Conservation (phyloP, 2,329 filamentous ascomycete species). For the Xylariaceae sp. region DNA sequence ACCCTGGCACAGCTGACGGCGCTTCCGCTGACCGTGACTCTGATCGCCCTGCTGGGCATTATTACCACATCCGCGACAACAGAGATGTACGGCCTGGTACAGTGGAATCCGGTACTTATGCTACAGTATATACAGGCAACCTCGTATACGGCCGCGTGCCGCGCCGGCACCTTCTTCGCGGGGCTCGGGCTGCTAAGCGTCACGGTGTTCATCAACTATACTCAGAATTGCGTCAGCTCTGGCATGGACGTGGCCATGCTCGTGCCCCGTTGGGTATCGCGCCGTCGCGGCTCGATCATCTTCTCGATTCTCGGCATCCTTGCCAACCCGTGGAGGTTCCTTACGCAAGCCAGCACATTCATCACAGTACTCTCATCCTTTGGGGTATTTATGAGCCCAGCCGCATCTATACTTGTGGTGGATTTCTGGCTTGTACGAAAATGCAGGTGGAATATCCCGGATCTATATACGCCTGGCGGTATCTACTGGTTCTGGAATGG, state of each 20-base stretch:
- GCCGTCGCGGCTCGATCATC: conserved; percentile 10
- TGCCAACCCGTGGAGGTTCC: conserved; percentile 13
- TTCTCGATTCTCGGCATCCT: conserved; percentile 12
- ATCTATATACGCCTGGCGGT: conserved; percentile 14
- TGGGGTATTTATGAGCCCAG: conserved; percentile 17
- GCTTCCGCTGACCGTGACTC: conserved; percentile 9
- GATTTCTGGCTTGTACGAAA: conserved; percentile 16
- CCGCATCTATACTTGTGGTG: conserved; percentile 14
- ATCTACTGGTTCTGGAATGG: conserved; percentile 18
- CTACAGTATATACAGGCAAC: conserved; percentile 5
- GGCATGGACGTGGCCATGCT: conserved; percentile 16
- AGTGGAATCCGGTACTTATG: conserved; percentile 13
- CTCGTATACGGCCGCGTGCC: conserved; percentile 6
- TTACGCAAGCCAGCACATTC: conserved; percentile 13
- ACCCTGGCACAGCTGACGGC: conserved; percentile 10
- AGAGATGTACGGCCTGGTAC: conserved; percentile 5
- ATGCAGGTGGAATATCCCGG: conserved; percentile 14
- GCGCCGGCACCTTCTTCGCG: conserved; percentile 12
- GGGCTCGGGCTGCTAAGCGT: conserved; percentile 9
- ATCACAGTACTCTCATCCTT: conserved; percentile 17
- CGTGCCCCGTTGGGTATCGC: conserved; percentile 10
- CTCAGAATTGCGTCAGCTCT: conserved; percentile 13
- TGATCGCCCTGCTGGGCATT: conserved; percentile 10
- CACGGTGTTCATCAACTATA: conserved; percentile 13
- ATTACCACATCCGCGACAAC: conserved; percentile 9